Evolutionary conservation across 2,329 filamentous ascomycete genomes (phyloP), one percentile per base, ranked within the genome.

Genomic region (Colletotrichum navitas): DNA sequence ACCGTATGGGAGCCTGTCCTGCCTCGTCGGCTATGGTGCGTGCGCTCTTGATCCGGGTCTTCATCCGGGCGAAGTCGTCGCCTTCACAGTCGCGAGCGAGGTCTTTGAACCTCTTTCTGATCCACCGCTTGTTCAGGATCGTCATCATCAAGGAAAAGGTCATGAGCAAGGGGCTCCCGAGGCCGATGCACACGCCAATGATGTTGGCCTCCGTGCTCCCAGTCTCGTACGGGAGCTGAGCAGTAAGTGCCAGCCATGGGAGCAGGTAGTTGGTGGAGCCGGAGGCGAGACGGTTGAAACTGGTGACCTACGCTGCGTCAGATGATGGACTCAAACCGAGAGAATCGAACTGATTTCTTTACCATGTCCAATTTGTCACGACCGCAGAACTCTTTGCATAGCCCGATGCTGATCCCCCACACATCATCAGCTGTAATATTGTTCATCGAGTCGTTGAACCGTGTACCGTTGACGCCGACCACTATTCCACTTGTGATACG

Each of bases 151-250:
- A 43, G 16, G 74, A 74, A 45, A 74, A 74, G 16, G 74, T 71
- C 59, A 75, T 73, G 16, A 76, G 65, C 72, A 76, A 68, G 2
- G 74, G 74, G 32, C 74, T 76, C 0, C 74, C 74, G 36, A 76
- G 60, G 2, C 74, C 70, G 18, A 74, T 67, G 54, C 72, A 74
- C 29, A 76, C 74, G 56, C 74, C 73, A 63, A 76, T 68, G 47
- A 74, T 59, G 55, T 72, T 64, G 21, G 69, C 64, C 12, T 70
- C 39, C 18, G 71, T 62, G 16, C 73, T 68, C 2, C 74, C 74
- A 2, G 74, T 73, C 66, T 76, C 74, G 36, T 74, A 76, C 2
- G 74, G 74, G 6, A 76, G 74, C 66, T 76, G 74, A 16, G 74
- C 72, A 7, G 74, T 73, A 5, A 76, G 68, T 14, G 74, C 74